Percentiles rank a stretch among this genome's conserved stretches.
Evolutionary conservation across 2,329 filamentous ascomycete genomes (phyloP).

Genomic region (Capronia epimyces): DNA sequence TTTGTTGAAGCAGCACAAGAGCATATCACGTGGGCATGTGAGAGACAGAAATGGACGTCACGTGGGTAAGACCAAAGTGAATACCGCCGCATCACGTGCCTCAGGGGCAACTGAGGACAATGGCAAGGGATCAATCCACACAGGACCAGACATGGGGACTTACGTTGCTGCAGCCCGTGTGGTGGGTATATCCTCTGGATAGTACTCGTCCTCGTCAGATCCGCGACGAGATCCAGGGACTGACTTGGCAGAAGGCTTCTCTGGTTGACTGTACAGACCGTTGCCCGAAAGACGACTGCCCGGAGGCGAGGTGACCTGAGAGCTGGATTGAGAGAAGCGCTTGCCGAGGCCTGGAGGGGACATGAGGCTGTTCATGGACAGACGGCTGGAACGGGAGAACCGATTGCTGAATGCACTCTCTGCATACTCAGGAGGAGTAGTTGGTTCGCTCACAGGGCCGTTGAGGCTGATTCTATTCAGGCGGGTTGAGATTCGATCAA

Average conservation of each 20-base stretch:
- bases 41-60: constrained; percentile 1
- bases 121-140: not conserved
- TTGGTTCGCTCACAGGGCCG: constrained; percentile 83
- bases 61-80: constrained; percentile 7
- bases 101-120: not conserved
- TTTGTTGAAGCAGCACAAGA: not conserved
- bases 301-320: constrained; percentile 73
- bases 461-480: constrained; percentile 41
- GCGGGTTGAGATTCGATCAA: constrained; percentile 71
- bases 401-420: constrained; percentile 74
- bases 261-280: constrained; percentile 31
- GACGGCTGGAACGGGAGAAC: constrained; percentile 78
- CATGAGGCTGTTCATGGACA: constrained; percentile 81
- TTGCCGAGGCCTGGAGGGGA: constrained; percentile 72
- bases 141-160: constrained; percentile 44
- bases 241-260: constrained; percentile 72
- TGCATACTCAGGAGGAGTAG: constrained; percentile 88
- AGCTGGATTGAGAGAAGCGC: constrained; percentile 68
- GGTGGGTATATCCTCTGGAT: constrained; percentile 54
- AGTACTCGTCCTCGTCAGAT: constrained; percentile 82
- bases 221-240: constrained; percentile 82
- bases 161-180: constrained; percentile 73
- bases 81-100: constrained; percentile 4
- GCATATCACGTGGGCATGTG: not conserved
- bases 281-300: constrained; percentile 54